These are phyloP conservation scores for Yamadazyma triangularis DNA, from an alignment of 1,139 yeast genomes.

Conservation along the genomic window DNA sequence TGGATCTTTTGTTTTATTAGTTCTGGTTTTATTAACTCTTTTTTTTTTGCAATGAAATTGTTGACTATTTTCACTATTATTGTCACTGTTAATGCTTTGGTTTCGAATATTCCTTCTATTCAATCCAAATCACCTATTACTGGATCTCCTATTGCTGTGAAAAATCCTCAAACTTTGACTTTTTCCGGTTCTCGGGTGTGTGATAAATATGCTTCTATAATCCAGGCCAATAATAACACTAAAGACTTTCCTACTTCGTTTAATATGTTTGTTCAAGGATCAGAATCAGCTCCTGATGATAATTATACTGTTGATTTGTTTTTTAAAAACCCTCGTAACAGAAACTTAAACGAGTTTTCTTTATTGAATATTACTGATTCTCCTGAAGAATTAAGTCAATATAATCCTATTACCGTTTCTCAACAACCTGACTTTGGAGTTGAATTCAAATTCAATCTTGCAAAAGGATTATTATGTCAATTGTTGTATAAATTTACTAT, in stretches of 20 bases:
- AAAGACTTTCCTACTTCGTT: conserved; percentile 9
- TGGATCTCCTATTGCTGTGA: conserved; percentile 1
- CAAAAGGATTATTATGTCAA: conserved; percentile 16
- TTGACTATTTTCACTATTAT: conserved; percentile 1
- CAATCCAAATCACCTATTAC: background rate
- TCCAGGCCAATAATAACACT: conserved; percentile 13
- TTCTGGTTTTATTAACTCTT: too few relatives aligned
- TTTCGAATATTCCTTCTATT: background rate
- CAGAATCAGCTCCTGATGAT: conserved; percentile 9
- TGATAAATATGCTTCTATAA: conserved; percentile 15
- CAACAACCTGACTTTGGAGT: conserved; percentile 14
- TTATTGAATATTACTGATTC: conserved; percentile 14
- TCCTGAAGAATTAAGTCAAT: conserved; percentile 9
- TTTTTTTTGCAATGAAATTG: too few relatives aligned
- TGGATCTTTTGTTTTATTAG: too few relatives aligned
- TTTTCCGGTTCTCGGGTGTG: conserved; percentile 16
- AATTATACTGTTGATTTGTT: conserved; percentile 17
- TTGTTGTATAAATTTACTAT: conserved; percentile 18
- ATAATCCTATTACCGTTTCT: conserved; percentile 15
- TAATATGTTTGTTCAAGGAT: conserved; percentile 13
- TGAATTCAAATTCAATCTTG: conserved; percentile 16
- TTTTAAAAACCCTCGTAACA: conserved; percentile 14
- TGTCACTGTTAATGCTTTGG: background rate
- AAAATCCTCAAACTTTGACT: conserved; percentile 3
- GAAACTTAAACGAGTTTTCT: conserved; percentile 10